Evolutionary conservation across 2,329 filamentous ascomycete genomes (phyloP).

Genomic region (Neofusicoccum sp.): DNA sequence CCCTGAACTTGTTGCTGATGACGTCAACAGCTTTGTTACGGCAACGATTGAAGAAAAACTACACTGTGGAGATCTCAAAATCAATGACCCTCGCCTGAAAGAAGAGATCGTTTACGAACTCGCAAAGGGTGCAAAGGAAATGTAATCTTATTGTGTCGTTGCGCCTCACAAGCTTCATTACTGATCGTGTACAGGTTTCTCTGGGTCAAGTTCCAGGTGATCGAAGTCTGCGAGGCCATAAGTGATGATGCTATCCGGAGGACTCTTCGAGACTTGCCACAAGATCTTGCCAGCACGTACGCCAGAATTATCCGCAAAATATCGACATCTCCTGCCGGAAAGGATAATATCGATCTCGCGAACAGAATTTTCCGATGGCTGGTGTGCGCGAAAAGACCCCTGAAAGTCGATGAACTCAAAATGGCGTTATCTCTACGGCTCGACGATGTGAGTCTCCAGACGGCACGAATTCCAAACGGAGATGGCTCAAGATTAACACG

Average conservation of each 20-base stretch:
- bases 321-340: not conserved
- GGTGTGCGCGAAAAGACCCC: slow-evolving; percentile 25
- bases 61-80: slow-evolving; percentile 9
- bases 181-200: slow-evolving; percentile 33
- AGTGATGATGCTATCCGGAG: slow-evolving; percentile 30
- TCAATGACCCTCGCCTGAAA: slow-evolving; percentile 19
- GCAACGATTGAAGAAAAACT: slow-evolving; percentile 14
- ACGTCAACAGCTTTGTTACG: slow-evolving; percentile 25
- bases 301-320: slow-evolving; percentile 24
- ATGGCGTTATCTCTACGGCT: slow-evolving; percentile 26
- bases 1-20: not conserved
- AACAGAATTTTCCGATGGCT: slow-evolving; percentile 27
- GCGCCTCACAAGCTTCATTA: not conserved
- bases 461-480: slow-evolving; percentile 12
- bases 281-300: slow-evolving; percentile 32
- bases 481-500: slow-evolving; percentile 20
- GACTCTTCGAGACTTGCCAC: slow-evolving; percentile 30
- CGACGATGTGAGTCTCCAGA: slow-evolving; percentile 22
- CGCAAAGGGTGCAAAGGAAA: slow-evolving; percentile 25
- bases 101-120: slow-evolving; percentile 24
- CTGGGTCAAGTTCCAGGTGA: slow-evolving; percentile 36
- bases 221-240: slow-evolving; percentile 31
- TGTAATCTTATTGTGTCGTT: slow-evolving; percentile 21
- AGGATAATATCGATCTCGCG: slow-evolving; percentile 19
- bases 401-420: slow-evolving; percentile 27